Percentiles rank a stretch among this genome's conserved stretches.
Conservation (phyloP, 257 asterid species). For the Apocynum venetum region DNA sequence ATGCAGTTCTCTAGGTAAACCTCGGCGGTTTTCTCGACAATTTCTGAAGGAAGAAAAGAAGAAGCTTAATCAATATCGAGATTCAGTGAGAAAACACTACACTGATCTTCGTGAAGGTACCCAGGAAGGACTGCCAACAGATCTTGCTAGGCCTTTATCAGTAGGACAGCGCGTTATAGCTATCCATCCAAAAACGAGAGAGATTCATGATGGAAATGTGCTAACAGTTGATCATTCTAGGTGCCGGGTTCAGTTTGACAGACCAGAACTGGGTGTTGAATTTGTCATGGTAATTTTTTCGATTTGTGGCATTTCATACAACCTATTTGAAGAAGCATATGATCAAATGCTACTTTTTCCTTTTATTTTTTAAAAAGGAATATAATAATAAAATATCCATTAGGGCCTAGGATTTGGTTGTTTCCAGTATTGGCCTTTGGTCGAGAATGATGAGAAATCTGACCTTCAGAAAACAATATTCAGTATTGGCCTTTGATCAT, state of each 20-base stretch:
- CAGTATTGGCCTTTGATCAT: neutral
- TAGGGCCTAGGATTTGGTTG: neutral
- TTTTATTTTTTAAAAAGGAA: no score
- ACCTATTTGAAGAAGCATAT: neutral
- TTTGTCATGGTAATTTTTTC: constrained; percentile 67
- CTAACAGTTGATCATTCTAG: constrained; percentile 81
- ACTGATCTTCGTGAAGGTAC: constrained; percentile 81
- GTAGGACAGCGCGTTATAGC: constrained; percentile 96
- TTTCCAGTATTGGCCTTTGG: neutral
- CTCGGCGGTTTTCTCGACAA: constrained; percentile 86
- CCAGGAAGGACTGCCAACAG: constrained; percentile 83
- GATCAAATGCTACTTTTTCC: neutral
- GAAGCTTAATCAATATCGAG: constrained; percentile 83
- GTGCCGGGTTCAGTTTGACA: constrained; percentile 89
- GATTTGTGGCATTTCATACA: neutral
- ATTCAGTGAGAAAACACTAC: constrained; percentile 84
- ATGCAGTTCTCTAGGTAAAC: constrained; percentile 91
- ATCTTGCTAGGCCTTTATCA: constrained; percentile 85
- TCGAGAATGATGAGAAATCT: no score
- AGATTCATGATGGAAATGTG: constrained; percentile 84
- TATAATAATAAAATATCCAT: no score
- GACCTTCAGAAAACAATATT: neutral
- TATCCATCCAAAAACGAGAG: constrained; percentile 92
- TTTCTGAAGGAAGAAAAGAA: constrained; percentile 93
- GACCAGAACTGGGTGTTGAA: constrained; percentile 92